These are phyloP conservation scores for Monosporozyma yasuniensis DNA, from an alignment of 805 yeast genomes.

Conservation along the genomic window DNA sequence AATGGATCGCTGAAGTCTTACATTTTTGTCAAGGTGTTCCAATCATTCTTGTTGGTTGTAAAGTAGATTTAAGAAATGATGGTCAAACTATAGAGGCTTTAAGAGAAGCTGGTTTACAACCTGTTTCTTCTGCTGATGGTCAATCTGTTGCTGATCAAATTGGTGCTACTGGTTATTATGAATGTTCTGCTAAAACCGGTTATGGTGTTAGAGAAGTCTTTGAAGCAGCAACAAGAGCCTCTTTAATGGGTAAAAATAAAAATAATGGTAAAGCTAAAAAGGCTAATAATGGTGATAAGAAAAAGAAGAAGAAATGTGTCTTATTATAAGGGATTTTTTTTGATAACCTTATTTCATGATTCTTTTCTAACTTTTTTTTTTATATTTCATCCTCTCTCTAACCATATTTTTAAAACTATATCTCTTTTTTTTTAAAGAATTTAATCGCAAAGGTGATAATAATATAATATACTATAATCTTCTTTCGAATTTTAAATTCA, in stretches of 20 bases:
- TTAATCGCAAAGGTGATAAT: no score
- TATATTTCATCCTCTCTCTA: background rate
- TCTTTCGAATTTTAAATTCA: no score
- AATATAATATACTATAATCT: no score
- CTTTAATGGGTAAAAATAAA: slow-evolving; percentile 43
- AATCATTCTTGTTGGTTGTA: slow-evolving; percentile 85
- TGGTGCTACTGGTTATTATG: slow-evolving; percentile 73
- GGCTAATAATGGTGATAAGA: slow-evolving; percentile 12
- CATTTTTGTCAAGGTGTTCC: slow-evolving; percentile 94
- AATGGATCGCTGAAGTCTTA: slow-evolving; percentile 88
- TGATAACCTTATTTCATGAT: background rate
- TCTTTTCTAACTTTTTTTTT: background rate
- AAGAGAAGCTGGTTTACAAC: slow-evolving; percentile 33
- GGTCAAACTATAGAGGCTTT: slow-evolving; percentile 65
- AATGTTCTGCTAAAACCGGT: slow-evolving; percentile 84
- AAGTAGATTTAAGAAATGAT: slow-evolving; percentile 80
- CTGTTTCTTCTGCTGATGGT: slow-evolving; percentile 38
- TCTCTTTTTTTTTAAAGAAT: background rate
- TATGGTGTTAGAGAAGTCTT: slow-evolving; percentile 90
- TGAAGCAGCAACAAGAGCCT: slow-evolving; percentile 82
- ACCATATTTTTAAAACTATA: background rate
- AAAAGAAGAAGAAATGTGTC: slow-evolving; percentile 30
- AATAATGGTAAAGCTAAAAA: slow-evolving; percentile 22
- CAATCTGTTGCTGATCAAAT: slow-evolving; percentile 63
- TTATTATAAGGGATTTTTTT: slow-evolving; percentile 37